Evolutionary conservation across 108 stramenopile species (phyloP).

Genomic region (Nannochloropsis salina): DNA sequence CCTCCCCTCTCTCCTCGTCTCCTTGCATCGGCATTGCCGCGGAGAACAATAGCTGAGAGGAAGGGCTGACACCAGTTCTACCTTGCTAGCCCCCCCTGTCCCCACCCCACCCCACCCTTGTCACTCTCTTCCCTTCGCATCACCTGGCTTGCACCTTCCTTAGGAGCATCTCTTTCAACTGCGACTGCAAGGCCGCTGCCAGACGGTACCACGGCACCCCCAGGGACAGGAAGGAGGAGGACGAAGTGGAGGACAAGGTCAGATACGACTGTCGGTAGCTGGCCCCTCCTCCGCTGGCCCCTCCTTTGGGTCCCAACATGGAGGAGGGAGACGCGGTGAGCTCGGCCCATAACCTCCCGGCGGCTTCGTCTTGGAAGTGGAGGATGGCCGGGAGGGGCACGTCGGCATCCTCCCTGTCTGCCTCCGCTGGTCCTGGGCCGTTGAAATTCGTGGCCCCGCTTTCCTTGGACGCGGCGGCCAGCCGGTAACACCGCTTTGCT

Average conservation of each 20-base stretch:
- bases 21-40: too few relatives aligned
- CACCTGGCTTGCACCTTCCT: not conserved
- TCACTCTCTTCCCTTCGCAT: not conserved
- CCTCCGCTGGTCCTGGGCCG: not conserved
- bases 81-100: not conserved
- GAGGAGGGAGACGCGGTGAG: not conserved
- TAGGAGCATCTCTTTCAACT: conserved; percentile 14
- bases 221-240: not conserved
- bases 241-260: not conserved
- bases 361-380: not conserved
- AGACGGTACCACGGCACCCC: not conserved
- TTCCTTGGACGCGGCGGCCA: not conserved
- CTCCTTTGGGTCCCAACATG: not conserved
- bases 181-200: not conserved
- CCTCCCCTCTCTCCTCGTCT: not conserved
- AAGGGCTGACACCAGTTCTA: too few relatives aligned
- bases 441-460: not conserved
- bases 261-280: not conserved
- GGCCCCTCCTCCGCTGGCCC: too few relatives aligned
- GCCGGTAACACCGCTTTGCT: not conserved
- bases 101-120: not conserved
- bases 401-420: not conserved
- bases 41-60: too few relatives aligned
- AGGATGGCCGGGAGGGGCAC: not conserved
- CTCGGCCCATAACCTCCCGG: not conserved